Evolutionary conservation across 2,329 filamentous ascomycete species (phyloP).

Genomic region (Aspergillus fischeri): DNA sequence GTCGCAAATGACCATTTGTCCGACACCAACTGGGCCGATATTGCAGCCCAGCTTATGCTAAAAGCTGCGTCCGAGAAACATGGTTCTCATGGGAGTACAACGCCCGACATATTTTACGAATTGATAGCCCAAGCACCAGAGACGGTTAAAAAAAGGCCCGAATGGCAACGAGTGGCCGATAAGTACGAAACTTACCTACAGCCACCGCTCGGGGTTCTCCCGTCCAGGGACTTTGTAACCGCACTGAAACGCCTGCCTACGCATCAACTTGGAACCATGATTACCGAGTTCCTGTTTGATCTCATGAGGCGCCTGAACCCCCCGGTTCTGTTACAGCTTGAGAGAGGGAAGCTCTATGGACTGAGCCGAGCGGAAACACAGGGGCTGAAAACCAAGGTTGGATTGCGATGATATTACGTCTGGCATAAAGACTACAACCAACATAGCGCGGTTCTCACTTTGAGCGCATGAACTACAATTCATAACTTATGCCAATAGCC

Average conservation of each 20-base stretch:
- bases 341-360: slow-evolving; percentile 42
- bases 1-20: slow-evolving; percentile 27
- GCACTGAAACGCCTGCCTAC: slow-evolving; percentile 27
- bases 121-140: slow-evolving; percentile 44
- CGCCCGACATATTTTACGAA: slow-evolving; percentile 37
- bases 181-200: slow-evolving; percentile 16
- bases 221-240: slow-evolving; percentile 25
- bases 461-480: background rate
- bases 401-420: slow-evolving; percentile 10
- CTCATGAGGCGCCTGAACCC: slow-evolving; percentile 42
- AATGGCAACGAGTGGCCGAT: slow-evolving; percentile 25
- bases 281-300: slow-evolving; percentile 41
- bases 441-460: background rate
- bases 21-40: slow-evolving; percentile 41
- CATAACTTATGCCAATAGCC: background rate
- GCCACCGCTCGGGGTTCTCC: slow-evolving; percentile 8
- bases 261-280: slow-evolving; percentile 33
- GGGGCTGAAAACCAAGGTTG: slow-evolving; percentile 29
- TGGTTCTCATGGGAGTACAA: slow-evolving; percentile 32
- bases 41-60: slow-evolving; percentile 47
- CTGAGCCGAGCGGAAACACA: slow-evolving; percentile 37
- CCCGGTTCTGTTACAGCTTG: slow-evolving; percentile 51
- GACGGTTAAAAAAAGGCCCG: slow-evolving; percentile 33
- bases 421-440: background rate
- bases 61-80: slow-evolving; percentile 50